Conservation (phyloP, 805 yeast genomes). For the Barnettozyma sp. region DNA sequence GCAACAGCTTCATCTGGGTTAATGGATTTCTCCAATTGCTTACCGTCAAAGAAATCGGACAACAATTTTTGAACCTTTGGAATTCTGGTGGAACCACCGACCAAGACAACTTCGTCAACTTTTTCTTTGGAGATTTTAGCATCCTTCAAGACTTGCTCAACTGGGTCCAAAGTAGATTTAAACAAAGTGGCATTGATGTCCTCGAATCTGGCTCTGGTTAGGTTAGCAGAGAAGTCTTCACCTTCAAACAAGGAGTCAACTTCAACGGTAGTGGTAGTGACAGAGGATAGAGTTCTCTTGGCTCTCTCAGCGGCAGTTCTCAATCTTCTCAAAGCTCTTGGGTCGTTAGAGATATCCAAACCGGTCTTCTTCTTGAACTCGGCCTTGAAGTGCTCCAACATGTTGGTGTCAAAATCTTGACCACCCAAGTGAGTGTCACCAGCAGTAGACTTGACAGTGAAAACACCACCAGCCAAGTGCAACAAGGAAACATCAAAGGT, state of each 20-base stretch:
- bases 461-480: conserved; percentile 92
- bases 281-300: conserved; percentile 95
- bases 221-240: conserved; percentile 93
- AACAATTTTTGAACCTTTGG: conserved; percentile 97
- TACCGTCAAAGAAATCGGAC: conserved; percentile 96
- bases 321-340: conserved; percentile 96
- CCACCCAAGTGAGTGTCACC: conserved; percentile 99
- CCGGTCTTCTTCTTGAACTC: conserved; percentile 96
- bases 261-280: conserved; percentile 92
- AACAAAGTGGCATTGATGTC: conserved; percentile 93
- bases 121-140: conserved; percentile 88
- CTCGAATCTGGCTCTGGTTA: conserved; percentile 98
- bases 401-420: conserved; percentile 97
- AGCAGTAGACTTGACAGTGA: conserved; percentile 96
- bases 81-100: conserved; percentile 99
- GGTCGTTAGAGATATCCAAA: conserved; percentile 80
- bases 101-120: conserved; percentile 91
- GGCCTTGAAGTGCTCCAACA: conserved; percentile 84
- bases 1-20: conserved; percentile 99
- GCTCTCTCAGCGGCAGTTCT: conserved; percentile 99
- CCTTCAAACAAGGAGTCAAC: conserved; percentile 96
- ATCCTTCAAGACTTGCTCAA: conserved; percentile 92
- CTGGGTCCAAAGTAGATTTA: conserved; percentile 94
- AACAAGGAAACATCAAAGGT: conserved; percentile 94
- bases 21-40: conserved; percentile 95